These are phyloP conservation scores for Phalaenopsis aphrodite DNA, from an alignment of 106 monocot genomes.

Conservation along the genomic window DNA sequence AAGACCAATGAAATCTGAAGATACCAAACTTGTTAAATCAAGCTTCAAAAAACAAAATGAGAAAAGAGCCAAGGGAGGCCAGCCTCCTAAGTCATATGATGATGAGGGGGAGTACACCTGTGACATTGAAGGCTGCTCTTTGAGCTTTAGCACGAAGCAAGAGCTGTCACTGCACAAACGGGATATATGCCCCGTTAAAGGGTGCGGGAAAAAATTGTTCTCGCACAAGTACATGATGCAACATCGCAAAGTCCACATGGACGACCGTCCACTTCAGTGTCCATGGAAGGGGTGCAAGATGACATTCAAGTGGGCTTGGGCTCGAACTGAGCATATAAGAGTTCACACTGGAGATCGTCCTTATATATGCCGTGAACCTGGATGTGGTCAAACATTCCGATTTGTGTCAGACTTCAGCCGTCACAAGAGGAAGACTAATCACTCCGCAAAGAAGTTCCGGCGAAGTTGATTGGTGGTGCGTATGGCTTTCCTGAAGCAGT, in stretches of 20 bases:
- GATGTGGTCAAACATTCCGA: constrained; percentile 76
- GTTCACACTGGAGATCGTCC: constrained; percentile 85
- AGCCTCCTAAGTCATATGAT: constrained; percentile 9
- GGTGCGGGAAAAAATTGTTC: constrained; percentile 79
- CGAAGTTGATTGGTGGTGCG: constrained; percentile 9
- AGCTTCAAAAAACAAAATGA: constrained; percentile 15
- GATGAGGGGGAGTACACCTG: constrained; percentile 34
- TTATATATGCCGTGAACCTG: constrained; percentile 60
- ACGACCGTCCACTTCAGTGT: constrained; percentile 76
- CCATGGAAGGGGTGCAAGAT: constrained; percentile 87
- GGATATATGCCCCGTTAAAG: constrained; percentile 75
- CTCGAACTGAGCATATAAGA: constrained; percentile 79
- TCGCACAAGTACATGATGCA: constrained; percentile 84
- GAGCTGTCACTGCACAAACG: constrained; percentile 64
- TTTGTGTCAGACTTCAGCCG: constrained; percentile 90
- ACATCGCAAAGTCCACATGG: constrained; percentile 73
- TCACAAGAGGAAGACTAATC: constrained; percentile 86
- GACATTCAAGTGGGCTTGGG: constrained; percentile 94
- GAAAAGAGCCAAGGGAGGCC: constrained; percentile 22
- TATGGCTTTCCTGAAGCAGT: neutral
- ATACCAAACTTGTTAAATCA: constrained; percentile 11
- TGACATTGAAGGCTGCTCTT: constrained; percentile 62
- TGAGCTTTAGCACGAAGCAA: constrained; percentile 62
- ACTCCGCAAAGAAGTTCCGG: constrained; percentile 38
- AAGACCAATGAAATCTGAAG: constrained; percentile 19